Evolutionary conservation across 345 rosid species (phyloP).

Genomic region (Rhodamnia argentea): DNA sequence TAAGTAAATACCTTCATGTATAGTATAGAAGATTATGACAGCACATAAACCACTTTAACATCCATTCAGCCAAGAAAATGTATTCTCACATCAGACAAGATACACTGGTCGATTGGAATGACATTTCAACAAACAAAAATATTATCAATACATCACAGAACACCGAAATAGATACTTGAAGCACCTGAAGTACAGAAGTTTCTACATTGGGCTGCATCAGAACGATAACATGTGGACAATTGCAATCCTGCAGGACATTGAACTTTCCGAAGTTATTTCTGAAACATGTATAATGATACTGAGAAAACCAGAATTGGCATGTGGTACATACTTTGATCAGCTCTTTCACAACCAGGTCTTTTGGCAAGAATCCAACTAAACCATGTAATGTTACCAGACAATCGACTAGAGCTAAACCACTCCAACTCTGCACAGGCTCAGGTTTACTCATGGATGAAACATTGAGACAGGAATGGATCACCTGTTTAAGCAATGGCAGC

Average conservation of each 20-base stretch:
- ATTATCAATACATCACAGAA: not conserved
- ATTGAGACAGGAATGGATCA: constrained; percentile 49
- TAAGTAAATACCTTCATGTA: not conserved
- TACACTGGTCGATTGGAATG: not conserved
- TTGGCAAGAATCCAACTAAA: constrained; percentile 52
- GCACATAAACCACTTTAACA: not conserved
- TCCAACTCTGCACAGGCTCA: constrained; percentile 88
- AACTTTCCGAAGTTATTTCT: constrained; percentile 3
- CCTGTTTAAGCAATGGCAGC: constrained; percentile 80
- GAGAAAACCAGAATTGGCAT: constrained; percentile 1
- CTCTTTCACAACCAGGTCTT: constrained; percentile 62
- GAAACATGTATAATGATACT: not conserved
- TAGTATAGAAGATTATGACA: not conserved
- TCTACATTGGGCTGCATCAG: constrained; percentile 67
- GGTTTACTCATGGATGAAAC: constrained; percentile 56
- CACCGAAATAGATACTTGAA: not conserved
- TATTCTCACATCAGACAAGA: not conserved
- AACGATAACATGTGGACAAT: constrained; percentile 55
- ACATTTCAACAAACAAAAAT: not conserved
- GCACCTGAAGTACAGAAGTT: constrained; percentile 71
- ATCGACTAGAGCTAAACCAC: constrained; percentile 65
- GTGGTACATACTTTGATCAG: constrained; percentile 53
- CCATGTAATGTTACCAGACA: constrained; percentile 75
- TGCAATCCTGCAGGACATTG: constrained; percentile 43
- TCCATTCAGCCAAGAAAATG: not conserved